phyloP scores from a whole-genome alignment of 2,329 filamentous ascomycete species.

The Ascocoryne sarcoides region DNA sequence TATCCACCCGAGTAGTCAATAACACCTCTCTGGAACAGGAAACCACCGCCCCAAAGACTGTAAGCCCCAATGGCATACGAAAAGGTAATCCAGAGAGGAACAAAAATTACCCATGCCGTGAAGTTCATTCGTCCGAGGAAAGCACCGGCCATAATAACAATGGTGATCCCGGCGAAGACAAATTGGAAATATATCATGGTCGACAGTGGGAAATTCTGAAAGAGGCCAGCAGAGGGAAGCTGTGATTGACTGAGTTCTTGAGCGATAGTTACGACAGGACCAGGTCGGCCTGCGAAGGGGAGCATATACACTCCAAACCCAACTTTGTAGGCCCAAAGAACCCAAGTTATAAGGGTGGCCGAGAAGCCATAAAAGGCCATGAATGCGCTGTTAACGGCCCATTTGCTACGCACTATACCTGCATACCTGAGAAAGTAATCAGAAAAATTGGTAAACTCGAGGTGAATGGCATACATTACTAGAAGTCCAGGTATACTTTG shows the following conservation, averaged over 20 bases:
- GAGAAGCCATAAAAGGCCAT: slow-evolving; percentile 44
- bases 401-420: slow-evolving; percentile 39
- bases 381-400: slow-evolving; percentile 41
- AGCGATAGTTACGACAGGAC: slow-evolving; percentile 37
- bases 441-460: background rate
- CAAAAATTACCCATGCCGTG: slow-evolving; percentile 42
- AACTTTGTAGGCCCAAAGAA: slow-evolving; percentile 40
- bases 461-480: slow-evolving; percentile 28
- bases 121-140: slow-evolving; percentile 42
- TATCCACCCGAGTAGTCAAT: slow-evolving; percentile 45
- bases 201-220: slow-evolving; percentile 35
- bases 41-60: slow-evolving; percentile 39
- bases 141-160: slow-evolving; percentile 38
- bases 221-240: slow-evolving; percentile 34
- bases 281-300: slow-evolving; percentile 39
- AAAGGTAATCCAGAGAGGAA: slow-evolving; percentile 42
- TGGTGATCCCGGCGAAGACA: slow-evolving; percentile 42
- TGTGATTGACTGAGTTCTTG: slow-evolving; percentile 35
- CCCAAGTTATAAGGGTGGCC: slow-evolving; percentile 39
- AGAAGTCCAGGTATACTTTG: slow-evolving; percentile 42
- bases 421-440: slow-evolving; percentile 29
- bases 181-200: slow-evolving; percentile 48
- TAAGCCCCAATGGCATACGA: slow-evolving; percentile 36
- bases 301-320: slow-evolving; percentile 41
- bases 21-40: slow-evolving; percentile 36